Conservation (phyloP, 2,329 filamentous ascomycete genomes). For the Colletotrichum chrysophilum region DNA sequence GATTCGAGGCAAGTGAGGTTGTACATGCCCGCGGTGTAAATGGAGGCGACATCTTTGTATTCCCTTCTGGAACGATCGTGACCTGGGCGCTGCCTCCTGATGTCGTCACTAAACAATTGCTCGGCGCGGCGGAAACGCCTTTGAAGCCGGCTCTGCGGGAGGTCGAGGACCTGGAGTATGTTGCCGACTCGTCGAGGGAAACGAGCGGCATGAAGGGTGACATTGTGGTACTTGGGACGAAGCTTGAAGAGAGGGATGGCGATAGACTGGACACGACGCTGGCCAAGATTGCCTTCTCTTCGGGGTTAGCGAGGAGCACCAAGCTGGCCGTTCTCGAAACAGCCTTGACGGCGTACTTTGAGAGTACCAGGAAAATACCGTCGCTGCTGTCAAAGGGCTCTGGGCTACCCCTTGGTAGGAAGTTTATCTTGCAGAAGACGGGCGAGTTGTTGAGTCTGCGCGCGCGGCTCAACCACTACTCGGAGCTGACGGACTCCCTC, state of each 20-base stretch:
- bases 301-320: conserved; percentile 87
- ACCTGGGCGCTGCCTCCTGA: conserved; percentile 86
- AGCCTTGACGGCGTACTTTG: conserved; percentile 82
- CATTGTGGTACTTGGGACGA: conserved; percentile 86
- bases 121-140: conserved; percentile 76
- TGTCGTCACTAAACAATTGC: conserved; percentile 75
- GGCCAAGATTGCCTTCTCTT: conserved; percentile 96
- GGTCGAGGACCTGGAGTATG: conserved; percentile 88
- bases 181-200: conserved; percentile 75
- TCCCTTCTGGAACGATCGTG: conserved; percentile 92
- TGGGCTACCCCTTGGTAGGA: conserved; percentile 54
- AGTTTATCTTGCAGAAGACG: conserved; percentile 90
- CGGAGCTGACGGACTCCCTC: conserved; percentile 91
- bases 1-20: conserved; percentile 66
- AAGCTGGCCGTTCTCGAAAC: conserved; percentile 93
- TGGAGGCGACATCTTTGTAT: conserved; percentile 90
- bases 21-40: conserved; percentile 66
- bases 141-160: conserved; percentile 75
- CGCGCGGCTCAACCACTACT: conserved; percentile 95
- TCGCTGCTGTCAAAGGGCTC: conserved; percentile 72
- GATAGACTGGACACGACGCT: conserved; percentile 67
- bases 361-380: conserved; percentile 83
- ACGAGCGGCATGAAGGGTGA: conserved; percentile 84
- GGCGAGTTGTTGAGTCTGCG: conserved; percentile 89
- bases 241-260: conserved; percentile 52